Base-by-base conservation (phyloP, 2,329 filamentous ascomycete species). In the Pseudogymnoascus verrucosus region DNA sequence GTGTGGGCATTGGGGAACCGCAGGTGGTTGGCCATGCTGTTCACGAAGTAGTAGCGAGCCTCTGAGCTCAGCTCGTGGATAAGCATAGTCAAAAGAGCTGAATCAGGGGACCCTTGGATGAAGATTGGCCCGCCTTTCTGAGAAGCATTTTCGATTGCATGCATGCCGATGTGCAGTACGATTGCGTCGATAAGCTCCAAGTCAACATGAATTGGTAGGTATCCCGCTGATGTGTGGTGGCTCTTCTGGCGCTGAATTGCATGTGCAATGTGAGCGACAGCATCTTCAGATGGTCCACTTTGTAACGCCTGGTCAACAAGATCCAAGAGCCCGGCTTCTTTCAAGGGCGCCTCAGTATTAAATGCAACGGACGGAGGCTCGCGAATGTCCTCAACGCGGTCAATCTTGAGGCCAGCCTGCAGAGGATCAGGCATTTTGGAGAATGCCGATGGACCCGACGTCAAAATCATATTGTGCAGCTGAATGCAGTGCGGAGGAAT, bases 1-100 rank as follows among this genome's bases (percentile, higher is more conserved):
- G 95, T 99, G 72, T 96, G 87, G 60, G 87, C 87, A 72, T 92
- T 96, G 10, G 93, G 91, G 74, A 89, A 96, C 65, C 95, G 89
- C 60, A 99, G 84, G 76, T 98, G 93, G 75, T 98, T 96, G 64
- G 91, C 84, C 73, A 99, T 91, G 68, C 90, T 90, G 69, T 84
- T 87, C 64, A 98, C 77, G 64, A 99, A 80, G 73, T 91, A 90
- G 78, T 96, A 96, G 62, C 93, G 88, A 21, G 87, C 86, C 75
- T 96, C 91, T 0, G 90, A 84, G 40, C 84, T 81, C 40, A 96
- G 80, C 66, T 89, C 89, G 69, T 89, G 88, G 8, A 90, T 84
- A 31, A 99, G 81, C 69, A 89, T 87, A 65, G 89, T 89, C 65
- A 99, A 77, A 12, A 95, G 77, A 54, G 84, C 84, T 37, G 89